Evolutionary conservation across 192 early-diverging fungal genomes (phyloP).

Genomic region (Kickxella alabastrina): DNA sequence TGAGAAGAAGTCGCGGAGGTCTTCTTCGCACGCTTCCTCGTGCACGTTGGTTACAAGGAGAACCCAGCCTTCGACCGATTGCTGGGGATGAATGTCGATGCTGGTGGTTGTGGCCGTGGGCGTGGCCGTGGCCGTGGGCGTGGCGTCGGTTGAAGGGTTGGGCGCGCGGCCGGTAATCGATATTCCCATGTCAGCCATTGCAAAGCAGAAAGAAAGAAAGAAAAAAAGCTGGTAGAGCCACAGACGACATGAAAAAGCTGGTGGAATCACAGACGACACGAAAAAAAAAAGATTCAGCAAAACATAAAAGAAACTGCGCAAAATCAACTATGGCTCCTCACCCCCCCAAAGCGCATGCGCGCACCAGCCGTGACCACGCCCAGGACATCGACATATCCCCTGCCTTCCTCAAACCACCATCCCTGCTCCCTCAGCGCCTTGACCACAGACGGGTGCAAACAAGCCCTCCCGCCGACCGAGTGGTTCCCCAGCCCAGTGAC

Average conservation of each 20-base stretch:
- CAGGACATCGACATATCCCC: conserved; percentile 54
- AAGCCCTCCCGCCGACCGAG: conserved; percentile 56
- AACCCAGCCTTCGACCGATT: conserved; percentile 91
- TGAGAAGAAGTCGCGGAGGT: conserved; percentile 77
- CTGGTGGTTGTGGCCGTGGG: no score
- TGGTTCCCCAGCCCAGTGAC: conserved; percentile 67
- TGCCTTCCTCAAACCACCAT: conserved; percentile 56
- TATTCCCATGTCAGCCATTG: conserved; percentile 8
- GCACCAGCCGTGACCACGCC: conserved; percentile 34
- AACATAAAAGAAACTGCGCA: no score
- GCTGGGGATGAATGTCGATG: no score
- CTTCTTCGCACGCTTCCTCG: conserved; percentile 93
- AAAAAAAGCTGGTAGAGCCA: not conserved
- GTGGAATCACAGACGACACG: conserved; percentile 8
- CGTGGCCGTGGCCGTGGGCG: no score
- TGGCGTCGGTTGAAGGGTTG: no score
- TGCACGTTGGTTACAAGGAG: conserved; percentile 88
- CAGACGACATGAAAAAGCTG: conserved; percentile 20
- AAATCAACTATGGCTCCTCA: no score
- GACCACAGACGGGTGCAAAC: conserved; percentile 54
- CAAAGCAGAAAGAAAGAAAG: no score
- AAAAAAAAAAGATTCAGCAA: no score
- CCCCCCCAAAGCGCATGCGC: no score
- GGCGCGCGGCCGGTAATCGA: conserved; percentile 26
- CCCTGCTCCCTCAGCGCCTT: conserved; percentile 50